These are phyloP conservation scores for Platismatia glauca DNA, from an alignment of 495 filamentous ascomycete genomes.

Conservation along the genomic window DNA sequence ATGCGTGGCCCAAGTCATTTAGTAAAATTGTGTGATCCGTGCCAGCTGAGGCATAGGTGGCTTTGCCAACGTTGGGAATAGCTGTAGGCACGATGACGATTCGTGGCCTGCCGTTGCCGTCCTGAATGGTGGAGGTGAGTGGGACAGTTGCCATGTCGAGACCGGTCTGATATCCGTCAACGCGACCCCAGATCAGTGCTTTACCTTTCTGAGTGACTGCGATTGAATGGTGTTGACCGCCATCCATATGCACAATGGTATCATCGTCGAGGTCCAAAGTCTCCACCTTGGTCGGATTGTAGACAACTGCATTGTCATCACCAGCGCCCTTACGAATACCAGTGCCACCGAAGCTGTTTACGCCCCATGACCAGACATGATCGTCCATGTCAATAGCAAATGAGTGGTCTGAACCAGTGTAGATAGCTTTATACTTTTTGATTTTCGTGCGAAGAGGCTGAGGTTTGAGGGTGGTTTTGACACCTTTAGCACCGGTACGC, in stretches of 20 bases:
- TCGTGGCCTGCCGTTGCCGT: conserved; percentile 40
- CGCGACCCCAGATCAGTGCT: conserved; percentile 51
- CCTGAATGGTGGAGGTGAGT: conserved; percentile 41
- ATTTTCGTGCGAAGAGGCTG: conserved; percentile 21
- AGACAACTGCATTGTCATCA: conserved; percentile 49
- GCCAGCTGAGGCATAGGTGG: conserved; percentile 37
- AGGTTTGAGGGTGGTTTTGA: conserved; percentile 29
- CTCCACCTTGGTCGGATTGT: conserved; percentile 50
- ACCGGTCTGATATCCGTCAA: conserved; percentile 51
- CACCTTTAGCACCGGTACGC: conserved; percentile 33
- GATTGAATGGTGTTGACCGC: conserved; percentile 52
- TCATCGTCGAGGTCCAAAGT: conserved; percentile 42
- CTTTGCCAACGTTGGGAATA: conserved; percentile 39
- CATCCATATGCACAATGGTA: conserved; percentile 39
- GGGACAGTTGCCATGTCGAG: conserved; percentile 40
- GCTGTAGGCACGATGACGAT: conserved; percentile 47
- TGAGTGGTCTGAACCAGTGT: conserved; percentile 48
- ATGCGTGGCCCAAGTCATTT: conserved; percentile 48
- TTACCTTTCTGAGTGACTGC: conserved; percentile 44
- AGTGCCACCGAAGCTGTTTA: conserved; percentile 79
- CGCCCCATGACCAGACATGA: conserved; percentile 73
- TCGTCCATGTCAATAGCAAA: conserved; percentile 66
- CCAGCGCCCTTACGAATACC: conserved; percentile 61
- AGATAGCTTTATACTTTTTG: conserved; percentile 46
- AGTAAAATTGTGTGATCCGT: conserved; percentile 54